Base-by-base conservation (phyloP, 164 flowering plant species). In the Stephania yunnanensis region DNA sequence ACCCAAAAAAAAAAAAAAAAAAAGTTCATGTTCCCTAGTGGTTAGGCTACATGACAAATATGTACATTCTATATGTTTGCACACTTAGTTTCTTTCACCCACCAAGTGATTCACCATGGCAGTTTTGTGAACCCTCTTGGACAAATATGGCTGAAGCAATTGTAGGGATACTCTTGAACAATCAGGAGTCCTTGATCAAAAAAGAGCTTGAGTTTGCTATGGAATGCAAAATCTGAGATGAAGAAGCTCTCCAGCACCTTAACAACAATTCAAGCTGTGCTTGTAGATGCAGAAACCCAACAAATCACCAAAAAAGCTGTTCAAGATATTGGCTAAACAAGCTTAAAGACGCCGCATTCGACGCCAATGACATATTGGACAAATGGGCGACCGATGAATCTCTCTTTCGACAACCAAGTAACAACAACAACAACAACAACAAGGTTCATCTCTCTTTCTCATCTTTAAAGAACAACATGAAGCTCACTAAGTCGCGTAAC, bases 341-440 rank as follows among this genome's bases (percentile, higher is more conserved):
- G 22, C 29, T 58, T 48, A 58, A 72, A 48, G 46, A 30, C 1
- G 68, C 15, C 31, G 7, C 74, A 30, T 58, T 58, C 58, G 74
- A 72, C 15, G 61, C 61, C 19, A 55, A 71, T 46, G 73, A 71
- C 22, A 22, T 71, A 11, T 25, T 50, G 63, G 64, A 71, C 52
- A 64, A 71, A 22, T 71, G 73, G 73, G 2, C 63, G 29, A 48
- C 4, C 10, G 64, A 50, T 50, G 55, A 10, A 48, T 61, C 9
- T 61, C 42, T 13, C 13, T 7, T 9, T 36, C 53, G 3, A 69
- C 50, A n/a, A n/a, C 22, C 42, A 36, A 36, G 42, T 36, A 36
- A 36, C 42, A 36, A 36, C 42, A 36, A 36, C 42, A 4, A 25
- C 25, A 25, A 25, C 25, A 25, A 25, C 25, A 4, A 69, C 36